Base-by-base conservation (phyloP, 2,329 filamentous ascomycete species). In the Colletotrichum sp. region DNA sequence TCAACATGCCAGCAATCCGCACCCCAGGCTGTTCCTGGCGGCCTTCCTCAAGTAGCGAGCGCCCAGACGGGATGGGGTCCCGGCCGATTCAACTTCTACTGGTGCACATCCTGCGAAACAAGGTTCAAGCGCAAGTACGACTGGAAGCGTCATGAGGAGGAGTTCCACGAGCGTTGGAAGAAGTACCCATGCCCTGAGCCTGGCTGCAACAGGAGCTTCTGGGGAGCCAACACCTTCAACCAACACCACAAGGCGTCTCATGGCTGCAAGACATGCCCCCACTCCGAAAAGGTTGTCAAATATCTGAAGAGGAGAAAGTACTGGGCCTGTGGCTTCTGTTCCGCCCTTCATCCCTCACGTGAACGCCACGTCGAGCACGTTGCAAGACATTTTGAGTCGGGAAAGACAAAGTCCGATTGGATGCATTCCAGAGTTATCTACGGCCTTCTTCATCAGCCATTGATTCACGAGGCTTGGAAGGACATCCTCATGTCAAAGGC, bases 251-350 rank as follows among this genome's bases (percentile, higher is more conserved):
- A 92, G 80, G 90, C 92, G 72, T 90, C 91, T 75, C 92, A 93
- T 80, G 89, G 90, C 76, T 92, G 91, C 84, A 91, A 91, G 80
- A 91, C 91, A 6, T 93, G 92, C 78, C 92, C 92, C 7, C 92
- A 93, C 79, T 91, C 92, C 65, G 90, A 93, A 78, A 90, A 90
- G 78, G 91, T 93, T 24, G 91, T 92, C 80, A 89, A 89, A 80
- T 92, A 92, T 69, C 88, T 92, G 76, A 89, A 89, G 76, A 92
- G 93, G 85, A 89, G 92, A 78, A 92, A 91, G 83, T 91, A 92
- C 52, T 94, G 92, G 90, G 92, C 92, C 2, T 94, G 92, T 78
- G 92, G 92, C 30, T 93, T 94, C 83, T 94, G 92, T 79, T 92
- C 90, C 6, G 90, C 89, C 18, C 87, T 93, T 57, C 88, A 93